Evolutionary conservation across 768 basidiomycete genomes (phyloP), one percentile per base, ranked within the genome.

Genomic region (Rhodotorula toruloides): DNA sequence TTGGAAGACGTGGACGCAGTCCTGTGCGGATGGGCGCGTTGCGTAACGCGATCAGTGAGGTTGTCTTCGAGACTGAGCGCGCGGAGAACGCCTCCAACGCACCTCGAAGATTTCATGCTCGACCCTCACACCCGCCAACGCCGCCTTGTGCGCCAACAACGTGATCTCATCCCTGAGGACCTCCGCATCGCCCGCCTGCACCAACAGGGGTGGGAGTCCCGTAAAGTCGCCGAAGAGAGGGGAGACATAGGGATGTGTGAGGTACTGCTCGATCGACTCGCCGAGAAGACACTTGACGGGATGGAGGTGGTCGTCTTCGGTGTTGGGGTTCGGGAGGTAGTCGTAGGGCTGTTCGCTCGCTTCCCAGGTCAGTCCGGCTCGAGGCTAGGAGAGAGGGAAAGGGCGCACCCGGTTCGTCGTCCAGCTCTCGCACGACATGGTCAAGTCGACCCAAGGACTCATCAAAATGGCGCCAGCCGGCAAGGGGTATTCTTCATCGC

Each of bases 371-470:
- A 25, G 29, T 7, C 2, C 0, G 14, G 2, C 13, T 32, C 10
- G 25, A 19, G 39, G 25, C 17, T 0, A 16, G 17, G 10, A 31
- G 25, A 29, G 21, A 6, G 22, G 44, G 6, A 2, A 0, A 29
- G 44, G n/a, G 65, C 73, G 16, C n/a, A 82, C 79, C 34, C 87
- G 85, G 77, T 97, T 97, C 61, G 88, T 89, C 37, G 94, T 91
- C 91, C 94, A 98, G n/a, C 91, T 94, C 61, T 92, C 90, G 76
- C 92, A 97, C 71, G 91, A 93, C 85, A 96, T 90, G 0, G 96
- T 97, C 68, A 99, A 79, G 77, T 94, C 91, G 31, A 70, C 67
- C 74, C 74, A 75, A 2, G 74, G 74, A 29, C 65, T 68, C 84
- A 98, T 86, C 44, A 96, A 77, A 36, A 98, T 89, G 13, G 87